These are phyloP conservation scores for Fusarium sp. DNA, from an alignment of 2,329 filamentous ascomycete genomes.

Conservation along the genomic window DNA sequence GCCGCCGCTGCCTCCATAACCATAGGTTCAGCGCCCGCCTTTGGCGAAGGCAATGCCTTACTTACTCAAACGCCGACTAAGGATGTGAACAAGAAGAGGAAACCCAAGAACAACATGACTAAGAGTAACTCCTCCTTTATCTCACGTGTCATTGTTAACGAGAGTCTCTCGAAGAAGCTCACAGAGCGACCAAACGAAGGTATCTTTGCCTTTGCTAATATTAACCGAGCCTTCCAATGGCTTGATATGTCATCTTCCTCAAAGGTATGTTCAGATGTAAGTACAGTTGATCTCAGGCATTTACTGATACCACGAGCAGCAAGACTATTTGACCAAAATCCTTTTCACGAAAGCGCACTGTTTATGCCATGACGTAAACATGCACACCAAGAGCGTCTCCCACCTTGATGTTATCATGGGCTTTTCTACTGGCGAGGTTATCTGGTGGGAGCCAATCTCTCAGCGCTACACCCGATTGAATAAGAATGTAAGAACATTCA, in stretches of 20 bases:
- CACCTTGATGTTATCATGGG: conserved; percentile 95
- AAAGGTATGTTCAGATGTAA: conserved; percentile 62
- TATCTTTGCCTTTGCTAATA: conserved; percentile 91
- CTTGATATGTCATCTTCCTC: conserved; percentile 82
- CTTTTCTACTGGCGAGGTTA: conserved; percentile 95
- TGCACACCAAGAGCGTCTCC: conserved; percentile 77
- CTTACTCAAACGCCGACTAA: conserved; percentile 72
- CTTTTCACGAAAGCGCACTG: conserved; percentile 97
- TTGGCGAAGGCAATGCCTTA: conserved; percentile 86
- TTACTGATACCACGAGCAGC: conserved; percentile 59
- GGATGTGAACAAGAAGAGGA: conserved; percentile 82
- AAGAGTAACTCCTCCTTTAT: conserved; percentile 99
- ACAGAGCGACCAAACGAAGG: conserved; percentile 82
- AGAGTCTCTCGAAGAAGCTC: conserved; percentile 80
- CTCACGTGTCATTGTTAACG: conserved; percentile 93
- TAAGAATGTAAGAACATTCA: conserved; percentile 76
- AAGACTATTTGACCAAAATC: conserved; percentile 94
- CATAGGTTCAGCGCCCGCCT: conserved; percentile 69
- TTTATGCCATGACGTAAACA: conserved; percentile 92
- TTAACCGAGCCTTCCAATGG: conserved; percentile 97
- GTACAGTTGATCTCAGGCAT: neutral
- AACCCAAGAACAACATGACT: conserved; percentile 97
- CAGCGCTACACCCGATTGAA: conserved; percentile 96
- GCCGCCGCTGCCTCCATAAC: conserved; percentile 55
- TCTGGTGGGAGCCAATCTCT: conserved; percentile 98